Conservation (phyloP, 495 filamentous ascomycete genomes). For the Aspergillus ellipticus region DNA sequence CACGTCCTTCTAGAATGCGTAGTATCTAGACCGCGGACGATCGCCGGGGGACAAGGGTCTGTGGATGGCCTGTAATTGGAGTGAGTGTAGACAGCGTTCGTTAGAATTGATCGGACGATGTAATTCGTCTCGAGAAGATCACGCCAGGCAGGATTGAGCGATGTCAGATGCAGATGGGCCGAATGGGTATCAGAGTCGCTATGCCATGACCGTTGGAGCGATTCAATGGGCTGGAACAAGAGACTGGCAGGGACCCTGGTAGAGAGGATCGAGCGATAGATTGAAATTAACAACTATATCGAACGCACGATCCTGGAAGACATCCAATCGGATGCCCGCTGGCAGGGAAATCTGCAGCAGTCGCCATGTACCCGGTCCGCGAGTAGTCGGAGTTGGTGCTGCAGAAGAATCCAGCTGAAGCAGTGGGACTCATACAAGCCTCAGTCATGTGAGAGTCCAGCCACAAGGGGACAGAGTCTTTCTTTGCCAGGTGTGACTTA, state of each 20-base stretch:
- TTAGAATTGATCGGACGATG: neutral
- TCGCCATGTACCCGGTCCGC: conserved; percentile 1
- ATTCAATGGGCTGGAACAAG: neutral
- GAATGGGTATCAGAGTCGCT: neutral
- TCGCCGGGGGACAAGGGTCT: neutral
- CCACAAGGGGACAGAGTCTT: neutral
- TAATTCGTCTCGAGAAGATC: neutral
- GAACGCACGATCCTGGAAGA: neutral
- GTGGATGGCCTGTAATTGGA: neutral
- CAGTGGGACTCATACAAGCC: conserved; percentile 7
- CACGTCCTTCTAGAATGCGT: neutral
- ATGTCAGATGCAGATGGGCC: neutral
- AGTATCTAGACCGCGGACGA: neutral
- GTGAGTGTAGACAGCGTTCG: neutral
- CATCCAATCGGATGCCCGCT: conserved; percentile 5
- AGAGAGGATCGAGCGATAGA: neutral
- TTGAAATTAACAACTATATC: neutral
- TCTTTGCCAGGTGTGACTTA: too few relatives aligned
- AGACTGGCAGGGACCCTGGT: neutral
- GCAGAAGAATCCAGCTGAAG: conserved; percentile 1
- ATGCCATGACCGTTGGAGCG: neutral
- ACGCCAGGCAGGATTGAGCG: neutral
- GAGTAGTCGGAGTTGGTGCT: neutral
- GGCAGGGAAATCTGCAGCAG: neutral
- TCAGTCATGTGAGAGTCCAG: conserved; percentile 4